Evolutionary conservation across 352 stramenopile species (phyloP), one percentile per base, ranked within the genome.

Genomic region (Globisporangium apiculatum): DNA sequence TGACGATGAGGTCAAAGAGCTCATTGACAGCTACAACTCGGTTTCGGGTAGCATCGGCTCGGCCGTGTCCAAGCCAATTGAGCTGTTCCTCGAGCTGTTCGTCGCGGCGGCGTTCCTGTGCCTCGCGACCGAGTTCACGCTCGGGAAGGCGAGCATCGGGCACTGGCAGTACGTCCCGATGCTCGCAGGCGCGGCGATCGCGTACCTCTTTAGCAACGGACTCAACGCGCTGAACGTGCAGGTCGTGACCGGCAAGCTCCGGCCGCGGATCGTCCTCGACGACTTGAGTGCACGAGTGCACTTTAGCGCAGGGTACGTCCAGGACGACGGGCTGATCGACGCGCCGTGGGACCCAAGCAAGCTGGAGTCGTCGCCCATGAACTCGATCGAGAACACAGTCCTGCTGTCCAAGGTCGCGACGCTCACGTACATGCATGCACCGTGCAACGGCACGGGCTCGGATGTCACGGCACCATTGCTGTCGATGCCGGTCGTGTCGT

Each of bases 211-310:
- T 17, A 54, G 37, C 43, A 64, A 54, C 40, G 58, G 58, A 7
- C 24, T 64, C 42, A 57, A 64, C 43, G 38, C 58, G 15, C 43
- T 64, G 24, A 62, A 62, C 50, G 51, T 62, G 1, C 57, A 62
- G 36, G 17, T 53, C n/a, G 5, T 7, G 8, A 14, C 15, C 0
- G 51, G 58, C 0, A 10, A 3, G 7, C 5, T 64, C 18, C 12
- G 0, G 1, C 0, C 15, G 0, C 7, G 14, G 1, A 64, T 64
- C 7, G 2, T 18, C 0, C 10, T 17, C 0, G 0, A 41, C 4
- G 58, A 64, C 11, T 17, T 64, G 6, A 6, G 37, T 5, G 4
- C 9, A 12, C 9, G 51, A 8, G 31, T 10, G 9, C 17, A 31
- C 7, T 11, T 15, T 0, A 7, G 12, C 17, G 36, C 15, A 10